Evolutionary conservation across 2,329 filamentous ascomycete species (phyloP).

Genomic region (Didymosphaeria variabile): DNA sequence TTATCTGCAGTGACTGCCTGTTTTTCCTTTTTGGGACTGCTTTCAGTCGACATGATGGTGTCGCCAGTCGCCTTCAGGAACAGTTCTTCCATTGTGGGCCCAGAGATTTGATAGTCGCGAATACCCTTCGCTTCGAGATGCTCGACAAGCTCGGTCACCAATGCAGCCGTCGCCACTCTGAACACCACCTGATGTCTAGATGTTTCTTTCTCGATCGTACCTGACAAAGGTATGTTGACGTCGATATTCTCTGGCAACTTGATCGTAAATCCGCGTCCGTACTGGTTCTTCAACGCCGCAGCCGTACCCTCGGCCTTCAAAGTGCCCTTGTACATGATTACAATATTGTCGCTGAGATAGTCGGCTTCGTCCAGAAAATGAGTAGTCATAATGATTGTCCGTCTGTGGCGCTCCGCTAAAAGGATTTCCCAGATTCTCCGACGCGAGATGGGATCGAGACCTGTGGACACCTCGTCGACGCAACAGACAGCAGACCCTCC

Average conservation of each 20-base stretch:
- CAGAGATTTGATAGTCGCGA: constrained; percentile 80
- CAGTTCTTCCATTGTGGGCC: constrained; percentile 89
- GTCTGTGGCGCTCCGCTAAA: constrained; percentile 77
- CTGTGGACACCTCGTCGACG: constrained; percentile 87
- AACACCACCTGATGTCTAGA: constrained; percentile 79
- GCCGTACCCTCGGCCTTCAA: constrained; percentile 82
- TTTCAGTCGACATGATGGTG: constrained; percentile 18
- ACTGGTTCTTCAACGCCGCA: constrained; percentile 78
- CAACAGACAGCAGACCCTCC: constrained; percentile 86
- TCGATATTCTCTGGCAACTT: constrained; percentile 28
- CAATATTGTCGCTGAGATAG: constrained; percentile 84
- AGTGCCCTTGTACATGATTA: constrained; percentile 82
- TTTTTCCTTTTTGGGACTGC: constrained; percentile 49
- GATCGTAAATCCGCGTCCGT: constrained; percentile 76
- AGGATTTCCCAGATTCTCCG: constrained; percentile 94
- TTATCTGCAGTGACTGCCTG: constrained; percentile 19
- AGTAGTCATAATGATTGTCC: constrained; percentile 86
- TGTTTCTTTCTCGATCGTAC: constrained; percentile 44
- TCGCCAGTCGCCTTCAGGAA: constrained; percentile 87
- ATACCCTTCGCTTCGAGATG: constrained; percentile 72
- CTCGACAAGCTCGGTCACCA: constrained; percentile 75
- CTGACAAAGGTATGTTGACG: constrained; percentile 24
- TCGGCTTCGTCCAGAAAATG: constrained; percentile 94
- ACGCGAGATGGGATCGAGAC: constrained; percentile 83
- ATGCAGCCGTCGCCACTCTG: constrained; percentile 70